A percentile compares a stretch with the other conserved stretches of the same genome.
phyloP scores from a whole-genome alignment of 306 rosid genomes.

The Fragaria nilgerrensis region DNA sequence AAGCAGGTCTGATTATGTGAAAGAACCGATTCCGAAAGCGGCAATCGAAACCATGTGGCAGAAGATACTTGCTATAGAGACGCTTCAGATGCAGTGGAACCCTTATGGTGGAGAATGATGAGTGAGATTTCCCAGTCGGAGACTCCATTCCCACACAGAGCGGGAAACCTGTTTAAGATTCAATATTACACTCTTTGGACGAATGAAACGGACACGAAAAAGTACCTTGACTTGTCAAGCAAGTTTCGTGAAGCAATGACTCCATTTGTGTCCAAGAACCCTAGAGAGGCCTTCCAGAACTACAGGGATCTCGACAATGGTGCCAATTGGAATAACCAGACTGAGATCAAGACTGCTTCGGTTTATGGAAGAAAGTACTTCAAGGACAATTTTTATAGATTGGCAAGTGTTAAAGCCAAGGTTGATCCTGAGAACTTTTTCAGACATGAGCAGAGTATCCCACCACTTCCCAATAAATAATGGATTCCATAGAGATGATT shows the following conservation, averaged over 20 bases:
- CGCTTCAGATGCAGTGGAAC: background rate
- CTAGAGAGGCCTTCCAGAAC: slow-evolving; percentile 2
- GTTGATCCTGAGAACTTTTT: slow-evolving; percentile 26
- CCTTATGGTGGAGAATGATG: slow-evolving; percentile 35
- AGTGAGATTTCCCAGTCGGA: slow-evolving; percentile 16
- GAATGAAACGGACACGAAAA: background rate
- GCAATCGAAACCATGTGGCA: slow-evolving; percentile 19
- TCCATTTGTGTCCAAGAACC: slow-evolving; percentile 12
- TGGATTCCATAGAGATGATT: background rate
- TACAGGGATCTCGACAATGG: slow-evolving; percentile 18
- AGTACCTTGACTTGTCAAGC: slow-evolving; percentile 20
- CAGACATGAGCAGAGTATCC: slow-evolving; percentile 28
- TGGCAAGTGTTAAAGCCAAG: slow-evolving; percentile 17
- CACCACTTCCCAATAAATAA: background rate
- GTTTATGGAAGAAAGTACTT: slow-evolving; percentile 27
- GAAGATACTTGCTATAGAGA: background rate
- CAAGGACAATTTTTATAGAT: slow-evolving; percentile 14
- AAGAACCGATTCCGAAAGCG: slow-evolving; percentile 15
- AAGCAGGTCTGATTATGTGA: slow-evolving; percentile 13
- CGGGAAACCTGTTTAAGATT: background rate
- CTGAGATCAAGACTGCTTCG: background rate
- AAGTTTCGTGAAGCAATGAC: background rate
- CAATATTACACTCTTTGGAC: background rate
- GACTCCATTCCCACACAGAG: slow-evolving; percentile 22
- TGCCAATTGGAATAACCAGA: background rate